Base-by-base conservation (phyloP, 2,329 filamentous ascomycete species). In the Achaetomium macrosporum region DNA sequence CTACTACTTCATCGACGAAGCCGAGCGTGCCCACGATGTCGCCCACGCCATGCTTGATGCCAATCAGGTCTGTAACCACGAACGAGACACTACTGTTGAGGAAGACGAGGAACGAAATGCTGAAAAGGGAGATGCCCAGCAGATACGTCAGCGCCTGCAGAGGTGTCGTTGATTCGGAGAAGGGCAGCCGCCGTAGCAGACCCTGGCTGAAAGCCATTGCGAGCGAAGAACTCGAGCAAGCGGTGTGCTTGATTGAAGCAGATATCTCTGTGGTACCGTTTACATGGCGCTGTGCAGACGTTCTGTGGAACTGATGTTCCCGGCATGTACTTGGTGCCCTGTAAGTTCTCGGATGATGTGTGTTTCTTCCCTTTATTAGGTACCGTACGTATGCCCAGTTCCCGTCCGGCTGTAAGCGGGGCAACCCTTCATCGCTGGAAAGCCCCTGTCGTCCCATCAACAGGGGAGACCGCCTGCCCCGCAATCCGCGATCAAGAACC, bases 41-140 rank as follows among this genome's bases (percentile, higher is more conserved):
- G 59, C 89, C 89, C 9, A 93, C 87, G 61, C 79, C 76, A 57
- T 83, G 70, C 65, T 87, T 85, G 63, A 87, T 78, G 55, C 87
- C 87, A 61, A 95, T 84, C 57, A 90, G 78, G 68, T 92, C 87
- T 56, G 88, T 92, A 56, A 95, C 83, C 54, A 93, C 87, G 70
- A 93, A 95, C 51, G 86, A 90, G 55, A 93, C 77, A 65, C 83
- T 85, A 73, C 84, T 87, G 74, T 93, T 93, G 57, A 95, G 80
- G 71, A 95, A 95, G 64, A 95, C 89, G 59, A 95, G 85, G 73
- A 93, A 93, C 50, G 87, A 86, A 65, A 95, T 93, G 69, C 84
- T 89, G 75, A 92, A 92, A 62, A 95, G 82, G 56, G 87, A 88
- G 64, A 93, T 87, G 66, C 85, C 85, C 59, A 90, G 77, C 35